These are phyloP conservation scores for Chlamydomonas reinhardtii DNA, from an alignment of 163 green algal species.

Conservation along the genomic window DNA sequence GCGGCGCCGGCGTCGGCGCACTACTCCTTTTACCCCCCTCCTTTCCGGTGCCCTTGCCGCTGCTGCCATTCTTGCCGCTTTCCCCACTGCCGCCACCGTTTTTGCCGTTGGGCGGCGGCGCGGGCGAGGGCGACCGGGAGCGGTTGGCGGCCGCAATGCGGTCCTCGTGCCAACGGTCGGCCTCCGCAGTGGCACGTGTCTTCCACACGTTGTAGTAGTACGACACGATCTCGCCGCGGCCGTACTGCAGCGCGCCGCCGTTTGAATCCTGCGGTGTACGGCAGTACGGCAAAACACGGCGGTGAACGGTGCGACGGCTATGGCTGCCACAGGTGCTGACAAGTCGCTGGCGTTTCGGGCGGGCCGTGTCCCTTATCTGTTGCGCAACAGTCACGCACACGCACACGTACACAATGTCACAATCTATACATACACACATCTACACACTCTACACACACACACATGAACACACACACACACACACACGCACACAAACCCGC, in stretches of 20 bases:
- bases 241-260: background rate
- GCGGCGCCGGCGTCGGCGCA: background rate
- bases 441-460: too few species aligned
- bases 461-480: too few species aligned
- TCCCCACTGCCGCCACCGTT: background rate
- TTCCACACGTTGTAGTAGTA: constrained; percentile 53
- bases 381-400: too few species aligned
- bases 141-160: background rate
- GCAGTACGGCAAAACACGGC: too few species aligned
- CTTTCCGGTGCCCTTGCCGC: background rate
- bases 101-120: background rate
- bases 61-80: background rate
- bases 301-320: too few species aligned
- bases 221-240: constrained; percentile 12
- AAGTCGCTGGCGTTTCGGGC: too few species aligned
- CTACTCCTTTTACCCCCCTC: background rate
- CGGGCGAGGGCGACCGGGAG: background rate
- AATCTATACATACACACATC: too few species aligned
- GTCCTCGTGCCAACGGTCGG: constrained; percentile 28
- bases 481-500: too few species aligned
- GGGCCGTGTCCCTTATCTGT: too few species aligned
- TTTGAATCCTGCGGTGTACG: background rate
- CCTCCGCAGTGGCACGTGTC: constrained; percentile 1
- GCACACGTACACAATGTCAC: too few species aligned
- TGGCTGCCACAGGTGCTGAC: too few species aligned